Base-by-base conservation (phyloP, 148 eudicot genomes). In the Salicornia ramosissima region DNA sequence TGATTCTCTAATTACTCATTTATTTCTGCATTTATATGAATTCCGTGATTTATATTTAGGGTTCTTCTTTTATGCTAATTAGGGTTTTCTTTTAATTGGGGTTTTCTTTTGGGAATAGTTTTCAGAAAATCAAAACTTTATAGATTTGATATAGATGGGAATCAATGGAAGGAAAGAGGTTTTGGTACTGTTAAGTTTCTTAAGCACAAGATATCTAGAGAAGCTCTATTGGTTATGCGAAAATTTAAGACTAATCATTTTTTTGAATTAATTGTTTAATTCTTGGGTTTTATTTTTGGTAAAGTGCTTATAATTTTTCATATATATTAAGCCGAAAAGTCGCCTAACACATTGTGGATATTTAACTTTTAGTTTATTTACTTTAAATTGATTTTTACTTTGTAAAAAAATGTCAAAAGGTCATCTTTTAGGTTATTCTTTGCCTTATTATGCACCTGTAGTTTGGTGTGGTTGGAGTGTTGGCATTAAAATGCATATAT, bases 91-190 rank as follows among this genome's bases (percentile, higher is more conserved):
- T 58, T 18, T 66, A 53, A 66, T 68, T 46, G 30, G 28, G 3
- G 6, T 15, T 21, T 10, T 15, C 16, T 51, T 10, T 65, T 70
- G 24, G 36, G 49, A n/a, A 0, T 61, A 2, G 31, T 19, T 54
- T 28, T 29, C 31, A 88, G 94, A 29, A 93, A 90, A 63, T 71
- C 95, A 22, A 93, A 93, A 84, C 83, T 90, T 33, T 93, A 93
- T 61, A 82, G 98, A 72, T 92, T 88, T 57, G 98, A 92, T 73
- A 90, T 86, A 85, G 97, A 90, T 1, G 97, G 91, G 39, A 91
- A 86, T 64, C 97, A 91, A 69, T 91, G 97, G 97, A 91, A 91
- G 67, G 97, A 91, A 79, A 84, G 97, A 67, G 97, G 97, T 26
- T 74, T 84, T 43, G 97, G 97, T n/a, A 83, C 87, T 0, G 87